Percentiles rank a stretch among this genome's conserved stretches.
Evolutionary conservation across 257 asterid species (phyloP).

Genomic region (Dorcoceras hygrometricum): DNA sequence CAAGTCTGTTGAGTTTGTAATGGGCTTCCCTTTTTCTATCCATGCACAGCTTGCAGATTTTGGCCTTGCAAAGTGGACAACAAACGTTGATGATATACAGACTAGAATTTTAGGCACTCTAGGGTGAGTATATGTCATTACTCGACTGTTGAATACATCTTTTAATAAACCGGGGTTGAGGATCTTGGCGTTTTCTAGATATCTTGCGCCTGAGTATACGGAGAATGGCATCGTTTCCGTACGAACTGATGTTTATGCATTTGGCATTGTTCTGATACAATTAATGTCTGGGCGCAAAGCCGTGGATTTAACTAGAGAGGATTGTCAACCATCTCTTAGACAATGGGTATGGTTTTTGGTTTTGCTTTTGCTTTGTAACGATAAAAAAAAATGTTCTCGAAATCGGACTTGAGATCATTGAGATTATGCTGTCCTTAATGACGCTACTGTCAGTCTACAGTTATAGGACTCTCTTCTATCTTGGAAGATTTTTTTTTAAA

Average conservation of each 20-base stretch:
- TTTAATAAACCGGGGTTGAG: slow-evolving; percentile 13
- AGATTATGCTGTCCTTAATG: background rate
- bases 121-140: slow-evolving; percentile 46
- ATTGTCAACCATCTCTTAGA: slow-evolving; percentile 48
- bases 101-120: slow-evolving; percentile 68
- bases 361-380: background rate
- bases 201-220: slow-evolving; percentile 79
- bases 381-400: background rate
- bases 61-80: slow-evolving; percentile 84
- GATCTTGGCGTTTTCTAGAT: slow-evolving; percentile 38
- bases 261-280: slow-evolving; percentile 71
- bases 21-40: slow-evolving; percentile 5
- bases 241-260: slow-evolving; percentile 66
- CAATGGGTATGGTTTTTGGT: slow-evolving; percentile 53
- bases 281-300: slow-evolving; percentile 73
- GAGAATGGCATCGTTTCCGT: slow-evolving; percentile 73
- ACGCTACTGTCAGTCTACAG: no score
- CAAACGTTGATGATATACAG: slow-evolving; percentile 38
- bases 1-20: slow-evolving; percentile 5
- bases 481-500: background rate
- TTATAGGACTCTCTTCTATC: background rate
- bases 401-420: no score
- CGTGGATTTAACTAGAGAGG: slow-evolving; percentile 45
- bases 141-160: slow-evolving; percentile 9
- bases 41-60: slow-evolving; percentile 65